Base-by-base conservation (phyloP, 2,329 filamentous ascomycete genomes). In the Exserohilum turcica region DNA sequence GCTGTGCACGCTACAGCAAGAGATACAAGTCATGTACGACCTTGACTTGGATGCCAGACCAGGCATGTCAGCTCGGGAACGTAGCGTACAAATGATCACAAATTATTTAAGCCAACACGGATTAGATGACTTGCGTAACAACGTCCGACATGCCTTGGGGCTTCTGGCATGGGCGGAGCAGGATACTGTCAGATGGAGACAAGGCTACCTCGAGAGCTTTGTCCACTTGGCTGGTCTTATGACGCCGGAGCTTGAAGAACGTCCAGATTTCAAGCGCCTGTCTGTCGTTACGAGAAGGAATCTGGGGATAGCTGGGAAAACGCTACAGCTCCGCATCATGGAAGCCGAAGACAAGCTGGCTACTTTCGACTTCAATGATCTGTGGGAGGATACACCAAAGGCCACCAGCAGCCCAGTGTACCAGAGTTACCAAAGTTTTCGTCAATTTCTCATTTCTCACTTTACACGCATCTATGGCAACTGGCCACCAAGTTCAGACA, bases 121-220 rank as follows among this genome's bases (percentile, higher is more conserved):
- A 5, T 81, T 89, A 5, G 85, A 89, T 58, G 86, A 90, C 65
- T 78, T 86, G 9, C 81, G 86, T 9, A 82, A 83, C 49, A 84
- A 85, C 54, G 76, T 84, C 0, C 82, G 84, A 31, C 77, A 78
- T 2, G 86, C 87, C 0, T 79, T 87, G 2, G 81, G 83, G 0
- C 73, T 90, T 13, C 76, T 91, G 3, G 82, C 84, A 0, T 90
- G 86, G 84, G 82, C 84, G 2, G 88, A 90, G 61, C 78, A 78
- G n/a, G 77, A 80, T 2, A 80, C 77, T 15, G 82, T 89, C 7
- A 79, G 79, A 5, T 88, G 86, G 85, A 80, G 84, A 38, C 83
- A 86, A 57, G 86, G 86, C 1, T 91, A 86, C 80, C 79, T 82
- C 13, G 87, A 90, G 67, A 81, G 82, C 21, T 91, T 88, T 61